Evolutionary conservation across 1,284 basidiomycete genomes (phyloP).

Genomic region (Filobasidium uniguttulatum): DNA sequence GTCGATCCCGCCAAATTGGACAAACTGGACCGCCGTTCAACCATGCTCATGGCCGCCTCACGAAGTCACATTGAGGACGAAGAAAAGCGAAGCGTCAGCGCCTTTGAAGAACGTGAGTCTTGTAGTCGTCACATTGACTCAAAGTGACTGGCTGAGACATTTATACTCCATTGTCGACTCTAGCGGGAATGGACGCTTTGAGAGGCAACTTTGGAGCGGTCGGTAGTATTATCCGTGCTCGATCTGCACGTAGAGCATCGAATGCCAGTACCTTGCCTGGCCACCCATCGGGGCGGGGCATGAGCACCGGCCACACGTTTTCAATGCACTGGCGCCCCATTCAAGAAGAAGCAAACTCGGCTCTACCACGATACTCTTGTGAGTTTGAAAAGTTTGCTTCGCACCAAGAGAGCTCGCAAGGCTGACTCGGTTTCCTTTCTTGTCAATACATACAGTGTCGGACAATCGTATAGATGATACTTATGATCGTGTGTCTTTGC

Average conservation of each 20-base stretch:
- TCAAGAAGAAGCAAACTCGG: not conserved
- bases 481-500: slow-evolving; percentile 26
- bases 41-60: slow-evolving; percentile 67
- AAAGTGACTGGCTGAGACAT: slow-evolving; percentile 43
- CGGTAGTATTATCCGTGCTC: slow-evolving; percentile 76
- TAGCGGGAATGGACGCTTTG: slow-evolving; percentile 69
- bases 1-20: slow-evolving; percentile 59
- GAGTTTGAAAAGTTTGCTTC: slow-evolving; percentile 3
- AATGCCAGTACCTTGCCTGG: slow-evolving; percentile 16
- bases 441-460: slow-evolving; percentile 20
- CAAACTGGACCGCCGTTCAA: slow-evolving; percentile 66
- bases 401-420: not conserved
- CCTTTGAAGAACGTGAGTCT: slow-evolving; percentile 33
- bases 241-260: slow-evolving; percentile 32
- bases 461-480: slow-evolving; percentile 33
- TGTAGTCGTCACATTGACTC: slow-evolving; percentile 23
- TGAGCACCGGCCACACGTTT: not conserved
- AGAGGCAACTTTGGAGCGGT: slow-evolving; percentile 78
- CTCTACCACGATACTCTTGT: slow-evolving; percentile 6
- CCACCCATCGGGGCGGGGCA: not conserved
- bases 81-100: slow-evolving; percentile 35
- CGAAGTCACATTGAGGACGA: slow-evolving; percentile 48
- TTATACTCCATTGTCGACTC: not conserved
- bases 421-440: not conserved
- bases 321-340: not conserved